phyloP scores from a whole-genome alignment of 768 basidiomycete species.

The Austroboletus eburneus region DNA sequence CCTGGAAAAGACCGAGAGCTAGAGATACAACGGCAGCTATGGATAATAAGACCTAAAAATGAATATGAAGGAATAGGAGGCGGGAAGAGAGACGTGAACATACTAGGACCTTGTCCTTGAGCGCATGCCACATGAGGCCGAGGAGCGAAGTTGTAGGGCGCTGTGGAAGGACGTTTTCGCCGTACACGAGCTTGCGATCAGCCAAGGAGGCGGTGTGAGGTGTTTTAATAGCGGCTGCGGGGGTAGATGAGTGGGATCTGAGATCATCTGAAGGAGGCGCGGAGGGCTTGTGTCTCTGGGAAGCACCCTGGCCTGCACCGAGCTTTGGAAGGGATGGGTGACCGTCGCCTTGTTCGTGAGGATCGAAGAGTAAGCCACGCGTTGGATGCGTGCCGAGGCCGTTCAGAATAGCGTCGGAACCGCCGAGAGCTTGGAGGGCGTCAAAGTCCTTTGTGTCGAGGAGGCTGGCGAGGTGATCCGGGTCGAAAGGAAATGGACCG shows the following conservation, averaged over 20 bases:
- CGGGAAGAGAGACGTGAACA: conserved; percentile 24
- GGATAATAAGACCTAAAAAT: conserved; percentile 71
- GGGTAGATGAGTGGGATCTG: conserved; percentile 12
- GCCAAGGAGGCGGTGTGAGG: conserved; percentile 43
- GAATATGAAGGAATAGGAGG: conserved; percentile 6
- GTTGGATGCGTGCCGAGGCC: conserved; percentile 69
- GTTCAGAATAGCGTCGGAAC: conserved; percentile 56
- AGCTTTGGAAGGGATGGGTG: conserved; percentile 11
- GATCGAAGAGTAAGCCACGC: conserved; percentile 36
- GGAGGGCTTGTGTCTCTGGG: conserved; percentile 26
- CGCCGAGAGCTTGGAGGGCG: conserved; percentile 64
- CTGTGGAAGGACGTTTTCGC: conserved; percentile 68
- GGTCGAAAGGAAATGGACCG: conserved; percentile 69
- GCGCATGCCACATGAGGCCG: conserved; percentile 76
- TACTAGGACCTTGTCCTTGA: conserved; percentile 89
- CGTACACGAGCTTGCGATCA: conserved; percentile 65
- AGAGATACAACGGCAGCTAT: conserved; percentile 92
- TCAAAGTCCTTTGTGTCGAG: conserved; percentile 86
- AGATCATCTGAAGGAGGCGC: background rate
- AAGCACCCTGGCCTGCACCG: conserved; percentile 30
- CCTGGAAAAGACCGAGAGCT: conserved; percentile 91
- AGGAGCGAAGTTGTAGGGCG: conserved; percentile 68
- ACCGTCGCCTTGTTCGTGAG: background rate
- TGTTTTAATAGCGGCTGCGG: background rate
- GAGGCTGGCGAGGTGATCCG: conserved; percentile 73